A percentile compares a stretch with the other conserved stretches of the same genome.
Conservation (phyloP, 768 basidiomycete species). For the Suillus variegatus region DNA sequence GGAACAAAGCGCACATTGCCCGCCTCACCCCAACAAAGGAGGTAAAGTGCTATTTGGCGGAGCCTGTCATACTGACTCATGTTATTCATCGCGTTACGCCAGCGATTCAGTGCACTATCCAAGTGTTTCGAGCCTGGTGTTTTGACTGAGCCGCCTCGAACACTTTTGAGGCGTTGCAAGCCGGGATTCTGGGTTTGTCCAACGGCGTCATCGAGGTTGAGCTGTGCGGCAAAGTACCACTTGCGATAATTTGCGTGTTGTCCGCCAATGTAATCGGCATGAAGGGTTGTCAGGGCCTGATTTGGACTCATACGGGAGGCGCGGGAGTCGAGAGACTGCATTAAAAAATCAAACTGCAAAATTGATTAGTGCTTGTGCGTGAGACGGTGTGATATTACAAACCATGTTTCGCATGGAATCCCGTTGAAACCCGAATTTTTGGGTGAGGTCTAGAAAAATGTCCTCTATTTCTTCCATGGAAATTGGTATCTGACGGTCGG, state of each 20-base stretch:
- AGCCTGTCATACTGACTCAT: constrained; percentile 99
- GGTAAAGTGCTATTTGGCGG: constrained; percentile 92
- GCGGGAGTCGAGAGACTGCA: constrained; percentile 96
- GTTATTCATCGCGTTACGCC: constrained; percentile 98
- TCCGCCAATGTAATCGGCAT: constrained; percentile 98
- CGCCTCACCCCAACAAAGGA: constrained; percentile 98
- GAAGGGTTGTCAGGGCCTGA: constrained; percentile 93
- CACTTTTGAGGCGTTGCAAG: constrained; percentile 82
- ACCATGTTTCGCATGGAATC: constrained; percentile 97
- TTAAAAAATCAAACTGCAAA: constrained; percentile 89
- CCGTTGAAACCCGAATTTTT: constrained; percentile 98
- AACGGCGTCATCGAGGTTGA: constrained; percentile 98
- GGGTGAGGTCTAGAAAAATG: constrained; percentile 95
- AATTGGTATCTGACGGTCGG: constrained; percentile 92
- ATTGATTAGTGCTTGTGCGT: not conserved
- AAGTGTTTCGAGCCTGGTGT: constrained; percentile 74
- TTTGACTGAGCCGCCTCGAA: constrained; percentile 59
- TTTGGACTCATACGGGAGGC: constrained; percentile 98
- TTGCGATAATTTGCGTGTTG: constrained; percentile 99
- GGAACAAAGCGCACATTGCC: constrained; percentile 97
- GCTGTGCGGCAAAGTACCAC: constrained; percentile 99
- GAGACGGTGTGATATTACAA: constrained; percentile 21
- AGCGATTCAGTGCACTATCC: constrained; percentile 90
- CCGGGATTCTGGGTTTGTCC: constrained; percentile 94
- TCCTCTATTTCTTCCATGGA: constrained; percentile 99